Base-by-base conservation (phyloP, 192 early-diverging fungal genomes). In the Lunasporangiospora selenospora region DNA sequence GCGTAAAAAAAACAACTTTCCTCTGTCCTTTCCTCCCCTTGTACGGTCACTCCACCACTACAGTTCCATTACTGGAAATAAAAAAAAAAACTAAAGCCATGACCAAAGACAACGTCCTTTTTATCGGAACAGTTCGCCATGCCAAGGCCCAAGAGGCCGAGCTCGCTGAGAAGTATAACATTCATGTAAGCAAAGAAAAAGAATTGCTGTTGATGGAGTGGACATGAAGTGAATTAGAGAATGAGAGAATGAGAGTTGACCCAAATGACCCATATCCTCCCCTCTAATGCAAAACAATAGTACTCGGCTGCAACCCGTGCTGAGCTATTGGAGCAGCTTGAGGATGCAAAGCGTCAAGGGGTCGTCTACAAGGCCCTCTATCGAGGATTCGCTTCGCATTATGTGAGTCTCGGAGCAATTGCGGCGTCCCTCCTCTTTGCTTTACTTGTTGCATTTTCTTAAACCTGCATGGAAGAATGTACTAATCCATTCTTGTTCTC, bases 71-170 rank as follows among this genome's bases (percentile, higher is more conserved):
- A n/a, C n/a, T n/a, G n/a, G n/a, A n/a, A n/a, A n/a, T n/a, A n/a
- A n/a, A n/a, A n/a, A n/a, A n/a, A n/a, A n/a, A n/a, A n/a, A n/a
- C n/a, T n/a, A n/a, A n/a, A n/a, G n/a, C n/a, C n/a, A 71, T 71
- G 67, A 62, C 59, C 29, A 71, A 71, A 30, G 67, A 71, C 33
- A 71, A 57, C 53, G 62, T 71, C 33, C 59, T 71, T 26, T 43
- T 71, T 30, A 32, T 71, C 15, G 67, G 67, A 30, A 62, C 53
- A 5, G 59, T 71, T 23, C 67, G 53, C 12, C 58, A 62, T 41
- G 67, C 67, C n/a, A 62, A 62, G 39, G 47, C 38, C 24, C 44
- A 62, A 19, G 67, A 71, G 27, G 31, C 53, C 1, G 59, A 34
- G 2, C 67, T 71, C 23, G 53, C 67, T 3, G 40, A 38, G 16